phyloP scores from a whole-genome alignment of 2,329 filamentous ascomycete genomes.

The Pseudopithomyces chartarum region DNA sequence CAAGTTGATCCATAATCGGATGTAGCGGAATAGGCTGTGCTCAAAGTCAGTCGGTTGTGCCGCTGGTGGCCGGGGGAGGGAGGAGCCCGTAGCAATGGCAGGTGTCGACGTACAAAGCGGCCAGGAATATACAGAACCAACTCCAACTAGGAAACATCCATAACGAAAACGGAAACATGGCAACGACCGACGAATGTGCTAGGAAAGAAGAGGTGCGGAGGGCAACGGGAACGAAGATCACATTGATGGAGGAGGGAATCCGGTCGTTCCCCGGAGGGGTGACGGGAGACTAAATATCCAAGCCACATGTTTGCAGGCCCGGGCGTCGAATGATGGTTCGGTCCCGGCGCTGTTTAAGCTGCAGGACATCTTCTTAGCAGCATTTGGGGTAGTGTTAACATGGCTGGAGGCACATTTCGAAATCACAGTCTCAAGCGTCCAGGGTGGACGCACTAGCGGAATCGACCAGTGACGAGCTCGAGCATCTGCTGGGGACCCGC shows the following conservation, averaged over 20 bases:
- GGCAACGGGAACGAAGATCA: conserved; percentile 45
- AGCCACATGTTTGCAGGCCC: conserved; percentile 47
- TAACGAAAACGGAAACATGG: conserved; percentile 46
- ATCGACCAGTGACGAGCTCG: conserved; percentile 31
- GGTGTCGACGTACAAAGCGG: conserved; percentile 39
- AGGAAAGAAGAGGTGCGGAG: conserved; percentile 41
- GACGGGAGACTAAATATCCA: conserved; percentile 47
- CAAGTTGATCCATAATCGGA: conserved; percentile 83
- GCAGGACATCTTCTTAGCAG: conserved; percentile 47
- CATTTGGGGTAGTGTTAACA: conserved; percentile 48
- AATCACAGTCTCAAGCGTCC: conserved; percentile 42
- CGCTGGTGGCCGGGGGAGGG: neutral
- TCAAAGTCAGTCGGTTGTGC: conserved; percentile 29
- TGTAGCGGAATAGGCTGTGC: conserved; percentile 80
- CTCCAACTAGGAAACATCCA: conserved; percentile 45
- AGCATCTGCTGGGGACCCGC: conserved; percentile 45
- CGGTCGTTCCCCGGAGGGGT: conserved; percentile 45
- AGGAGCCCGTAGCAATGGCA: neutral
- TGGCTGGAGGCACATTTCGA: conserved; percentile 43
- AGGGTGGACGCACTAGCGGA: conserved; percentile 36
- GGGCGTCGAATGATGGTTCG: conserved; percentile 46
- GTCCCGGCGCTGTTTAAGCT: conserved; percentile 47
- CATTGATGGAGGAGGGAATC: conserved; percentile 46
- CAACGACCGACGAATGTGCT: conserved; percentile 45
- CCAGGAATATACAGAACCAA: conserved; percentile 45